Evolutionary conservation across 306 rosid species (phyloP).

Genomic region (Casuarina cunninghamiana): DNA sequence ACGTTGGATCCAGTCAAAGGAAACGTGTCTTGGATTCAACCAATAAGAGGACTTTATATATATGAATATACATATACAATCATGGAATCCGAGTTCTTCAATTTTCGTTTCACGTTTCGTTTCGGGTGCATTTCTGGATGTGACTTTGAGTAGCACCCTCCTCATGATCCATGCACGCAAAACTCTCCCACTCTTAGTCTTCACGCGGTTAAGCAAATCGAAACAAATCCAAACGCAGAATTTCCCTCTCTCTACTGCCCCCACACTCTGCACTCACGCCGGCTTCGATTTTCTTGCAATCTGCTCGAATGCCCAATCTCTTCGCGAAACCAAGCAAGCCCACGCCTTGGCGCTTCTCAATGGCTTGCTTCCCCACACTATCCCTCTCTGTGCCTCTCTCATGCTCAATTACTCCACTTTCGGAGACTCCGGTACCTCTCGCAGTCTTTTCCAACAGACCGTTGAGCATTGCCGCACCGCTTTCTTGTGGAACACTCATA

Average conservation of each 20-base stretch:
- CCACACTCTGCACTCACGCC: conserved; percentile 6
- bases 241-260: conserved; percentile 14
- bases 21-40: too few relatives aligned
- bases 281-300: conserved; percentile 53
- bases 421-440: conserved; percentile 35
- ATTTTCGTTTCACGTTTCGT: too few relatives aligned
- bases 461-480: conserved; percentile 50
- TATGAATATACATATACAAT: too few relatives aligned
- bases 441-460: conserved; percentile 50
- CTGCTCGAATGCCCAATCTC: conserved; percentile 35
- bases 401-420: conserved; percentile 67
- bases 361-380: conserved; percentile 62
- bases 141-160: too few relatives aligned
- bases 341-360: conserved; percentile 61
- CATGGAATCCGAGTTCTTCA: too few relatives aligned
- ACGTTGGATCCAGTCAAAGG: too few relatives aligned
- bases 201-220: conserved; percentile 6
- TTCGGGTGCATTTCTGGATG: too few relatives aligned
- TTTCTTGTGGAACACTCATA: conserved; percentile 77
- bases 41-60: too few relatives aligned
- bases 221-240: conserved; percentile 21
- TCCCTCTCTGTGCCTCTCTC: conserved; percentile 75
- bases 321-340: conserved; percentile 64
- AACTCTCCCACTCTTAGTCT: conserved; percentile 13
- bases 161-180: conserved; percentile 25